phyloP scores from a whole-genome alignment of 2,329 filamentous ascomycete species.

The Juglanconis sp. region DNA sequence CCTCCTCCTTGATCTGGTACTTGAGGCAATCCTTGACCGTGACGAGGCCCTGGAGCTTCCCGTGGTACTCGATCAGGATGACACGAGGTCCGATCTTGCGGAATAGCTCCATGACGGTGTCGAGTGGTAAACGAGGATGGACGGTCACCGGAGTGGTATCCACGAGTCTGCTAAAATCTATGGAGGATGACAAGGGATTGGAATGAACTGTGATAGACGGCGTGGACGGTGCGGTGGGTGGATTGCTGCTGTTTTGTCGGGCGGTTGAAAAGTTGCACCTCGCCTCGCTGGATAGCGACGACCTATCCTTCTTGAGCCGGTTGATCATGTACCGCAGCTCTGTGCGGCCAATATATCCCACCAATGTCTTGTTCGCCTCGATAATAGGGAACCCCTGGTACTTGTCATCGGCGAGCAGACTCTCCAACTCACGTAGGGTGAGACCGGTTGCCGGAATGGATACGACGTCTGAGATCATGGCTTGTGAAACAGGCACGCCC shows the following conservation, averaged over 20 bases:
- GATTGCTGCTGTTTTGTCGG: background rate
- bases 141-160: constrained; percentile 87
- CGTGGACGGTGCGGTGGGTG: constrained; percentile 31
- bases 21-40: constrained; percentile 97
- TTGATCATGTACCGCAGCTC: constrained; percentile 90
- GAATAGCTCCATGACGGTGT: constrained; percentile 98
- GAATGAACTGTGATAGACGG: constrained; percentile 43
- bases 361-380: constrained; percentile 62
- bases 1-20: constrained; percentile 95
- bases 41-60: constrained; percentile 77
- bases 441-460: constrained; percentile 73
- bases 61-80: constrained; percentile 87
- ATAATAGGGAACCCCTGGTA: constrained; percentile 95
- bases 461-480: constrained; percentile 77
- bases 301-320: constrained; percentile 67
- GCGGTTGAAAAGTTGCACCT: constrained; percentile 70
- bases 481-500: constrained; percentile 85
- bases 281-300: constrained; percentile 62
- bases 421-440: constrained; percentile 72
- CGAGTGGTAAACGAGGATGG: constrained; percentile 84
- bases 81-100: constrained; percentile 95
- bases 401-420: constrained; percentile 70
- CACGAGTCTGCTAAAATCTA: constrained; percentile 85
- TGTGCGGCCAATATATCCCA: constrained; percentile 90
- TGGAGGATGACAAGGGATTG: constrained; percentile 27